Conservation (phyloP, 2,329 filamentous ascomycete genomes). For the Sporothrix euskadiensis region DNA sequence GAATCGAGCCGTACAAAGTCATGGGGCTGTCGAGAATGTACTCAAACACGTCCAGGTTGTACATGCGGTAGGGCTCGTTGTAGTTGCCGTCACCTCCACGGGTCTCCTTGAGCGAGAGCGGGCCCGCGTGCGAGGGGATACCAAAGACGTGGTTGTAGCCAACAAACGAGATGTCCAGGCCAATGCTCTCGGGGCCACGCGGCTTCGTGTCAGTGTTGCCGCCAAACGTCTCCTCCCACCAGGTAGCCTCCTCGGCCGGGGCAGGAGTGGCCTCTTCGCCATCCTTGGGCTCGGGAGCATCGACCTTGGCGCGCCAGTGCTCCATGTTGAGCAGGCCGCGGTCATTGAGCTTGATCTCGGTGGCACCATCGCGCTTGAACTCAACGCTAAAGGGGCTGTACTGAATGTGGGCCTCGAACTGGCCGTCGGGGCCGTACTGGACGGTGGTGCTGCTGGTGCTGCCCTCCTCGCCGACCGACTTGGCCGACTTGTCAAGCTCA, state of each 20-base stretch:
- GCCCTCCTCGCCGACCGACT: slow-evolving; percentile 69
- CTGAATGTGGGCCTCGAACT: slow-evolving; percentile 79
- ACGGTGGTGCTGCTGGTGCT: slow-evolving; percentile 71
- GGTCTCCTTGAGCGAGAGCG: slow-evolving; percentile 85
- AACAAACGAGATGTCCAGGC: slow-evolving; percentile 85
- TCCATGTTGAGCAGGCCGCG: slow-evolving; percentile 90
- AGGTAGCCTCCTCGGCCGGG: slow-evolving; percentile 79
- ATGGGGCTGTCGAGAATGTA: slow-evolving; percentile 97
- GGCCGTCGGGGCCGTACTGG: slow-evolving; percentile 72
- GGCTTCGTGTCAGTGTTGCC: slow-evolving; percentile 95
- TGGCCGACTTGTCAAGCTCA: slow-evolving; percentile 69
- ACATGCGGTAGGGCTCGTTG: slow-evolving; percentile 86
- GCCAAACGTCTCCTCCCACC: slow-evolving; percentile 97
- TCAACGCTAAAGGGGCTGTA: slow-evolving; percentile 82
- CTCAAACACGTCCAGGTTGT: slow-evolving; percentile 97
- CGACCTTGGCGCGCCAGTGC: slow-evolving; percentile 89
- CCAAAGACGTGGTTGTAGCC: slow-evolving; percentile 92
- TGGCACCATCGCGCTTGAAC: slow-evolving; percentile 78
- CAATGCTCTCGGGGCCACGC: slow-evolving; percentile 89
- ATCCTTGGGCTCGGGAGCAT: slow-evolving; percentile 59
- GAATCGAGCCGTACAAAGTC: slow-evolving; percentile 97
- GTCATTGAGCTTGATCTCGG: slow-evolving; percentile 86
- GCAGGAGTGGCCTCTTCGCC: slow-evolving; percentile 45
- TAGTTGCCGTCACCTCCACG: slow-evolving; percentile 84
- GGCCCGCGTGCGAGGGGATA: slow-evolving; percentile 88